Evolutionary conservation across 2,329 filamentous ascomycete genomes (phyloP).

Genomic region (Fusarium pseudonygamai): DNA sequence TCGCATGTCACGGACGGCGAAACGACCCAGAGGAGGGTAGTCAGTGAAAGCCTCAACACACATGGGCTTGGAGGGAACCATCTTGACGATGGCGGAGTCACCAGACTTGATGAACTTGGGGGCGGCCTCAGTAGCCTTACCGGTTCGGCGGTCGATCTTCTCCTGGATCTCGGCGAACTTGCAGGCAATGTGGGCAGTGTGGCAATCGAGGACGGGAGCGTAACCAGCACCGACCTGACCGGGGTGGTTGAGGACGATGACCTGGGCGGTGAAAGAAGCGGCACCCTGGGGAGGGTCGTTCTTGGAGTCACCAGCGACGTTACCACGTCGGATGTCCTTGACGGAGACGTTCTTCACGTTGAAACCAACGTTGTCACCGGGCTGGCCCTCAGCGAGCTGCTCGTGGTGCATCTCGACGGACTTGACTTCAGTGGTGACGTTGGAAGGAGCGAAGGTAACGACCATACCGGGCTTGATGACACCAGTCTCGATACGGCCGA

Average conservation of each 20-base stretch:
- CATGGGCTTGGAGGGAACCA: slow-evolving; percentile 99
- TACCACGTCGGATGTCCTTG: slow-evolving; percentile 99
- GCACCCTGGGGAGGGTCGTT: slow-evolving; percentile 92
- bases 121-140: slow-evolving; percentile 89
- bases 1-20: slow-evolving; percentile 99
- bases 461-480: slow-evolving; percentile 90
- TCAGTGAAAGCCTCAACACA: slow-evolving; percentile 99
- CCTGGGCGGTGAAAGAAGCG: slow-evolving; percentile 98
- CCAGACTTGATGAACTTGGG: slow-evolving; percentile 99
- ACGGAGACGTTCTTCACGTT: slow-evolving; percentile 99
- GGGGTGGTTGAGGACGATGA: slow-evolving; percentile 99
- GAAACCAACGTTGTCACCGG: slow-evolving; percentile 99
- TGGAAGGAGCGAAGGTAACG: slow-evolving; percentile 97
- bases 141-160: slow-evolving; percentile 99
- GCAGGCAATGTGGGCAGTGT: slow-evolving; percentile 99
- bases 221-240: slow-evolving; percentile 99
- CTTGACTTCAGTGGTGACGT: slow-evolving; percentile 99
- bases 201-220: slow-evolving; percentile 98
- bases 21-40: slow-evolving; percentile 99
- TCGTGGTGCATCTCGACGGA: slow-evolving; percentile 99
- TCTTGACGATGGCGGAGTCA: slow-evolving; percentile 99
- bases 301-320: slow-evolving; percentile 99
- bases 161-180: slow-evolving; percentile 99
- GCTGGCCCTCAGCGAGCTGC: slow-evolving; percentile 93
- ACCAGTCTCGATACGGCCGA: slow-evolving; percentile 99